Evolutionary conservation across 2,329 filamentous ascomycete species (phyloP).

Genomic region (Nothopassalora personata): DNA sequence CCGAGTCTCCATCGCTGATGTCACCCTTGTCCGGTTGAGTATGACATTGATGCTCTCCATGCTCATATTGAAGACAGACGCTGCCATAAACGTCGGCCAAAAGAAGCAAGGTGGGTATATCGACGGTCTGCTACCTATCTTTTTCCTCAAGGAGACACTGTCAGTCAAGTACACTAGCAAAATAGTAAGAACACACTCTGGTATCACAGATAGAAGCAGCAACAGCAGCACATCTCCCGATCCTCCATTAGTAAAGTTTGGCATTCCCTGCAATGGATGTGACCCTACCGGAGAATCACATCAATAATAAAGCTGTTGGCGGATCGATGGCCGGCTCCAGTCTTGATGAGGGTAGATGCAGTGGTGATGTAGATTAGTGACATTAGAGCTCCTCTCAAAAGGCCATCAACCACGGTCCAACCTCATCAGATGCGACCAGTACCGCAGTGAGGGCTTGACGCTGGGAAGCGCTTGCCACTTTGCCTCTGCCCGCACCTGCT

Average conservation of each 20-base stretch:
- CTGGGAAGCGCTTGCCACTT: not conserved
- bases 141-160: slow-evolving; percentile 1
- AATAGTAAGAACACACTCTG: slow-evolving; percentile 2
- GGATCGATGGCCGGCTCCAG: slow-evolving; percentile 4
- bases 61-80: no score
- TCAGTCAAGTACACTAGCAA: slow-evolving; percentile 2
- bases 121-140: not conserved
- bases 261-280: not conserved
- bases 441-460: not conserved
- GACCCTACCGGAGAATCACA: slow-evolving; percentile 2
- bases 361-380: slow-evolving; percentile 29
- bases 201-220: not conserved
- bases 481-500: slow-evolving; percentile 6
- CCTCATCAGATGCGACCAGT: slow-evolving; percentile 5
- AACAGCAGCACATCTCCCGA: not conserved
- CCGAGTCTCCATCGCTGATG: no score
- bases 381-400: slow-evolving; percentile 24
- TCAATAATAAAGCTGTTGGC: not conserved
- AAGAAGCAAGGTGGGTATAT: not conserved
- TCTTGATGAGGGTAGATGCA: slow-evolving; percentile 20
- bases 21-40: no score
- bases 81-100: not conserved
- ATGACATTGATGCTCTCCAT: no score
- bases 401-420: slow-evolving; percentile 7
- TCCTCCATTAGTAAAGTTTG: not conserved